A percentile compares a stretch with the other conserved stretches of the same genome.
phyloP scores from a whole-genome alignment of 139 green algal species.

The Desmodesmus armatus region DNA sequence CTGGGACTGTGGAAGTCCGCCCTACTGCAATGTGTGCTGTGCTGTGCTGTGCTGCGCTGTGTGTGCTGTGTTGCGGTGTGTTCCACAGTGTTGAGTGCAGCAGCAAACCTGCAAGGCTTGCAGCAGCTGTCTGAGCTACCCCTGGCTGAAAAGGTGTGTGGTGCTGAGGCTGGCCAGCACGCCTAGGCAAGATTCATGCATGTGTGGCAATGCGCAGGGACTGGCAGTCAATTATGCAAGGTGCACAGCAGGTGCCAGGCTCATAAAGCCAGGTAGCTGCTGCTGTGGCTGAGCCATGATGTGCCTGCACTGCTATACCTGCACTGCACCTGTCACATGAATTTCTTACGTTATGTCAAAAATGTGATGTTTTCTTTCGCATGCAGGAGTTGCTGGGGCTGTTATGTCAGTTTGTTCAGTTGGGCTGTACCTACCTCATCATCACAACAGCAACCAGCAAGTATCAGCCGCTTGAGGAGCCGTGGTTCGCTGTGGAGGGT shows the following conservation, averaged over 20 bases:
- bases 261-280: not conserved
- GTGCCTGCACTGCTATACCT: not conserved
- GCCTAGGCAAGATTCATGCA: too few species aligned
- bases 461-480: constrained; percentile 14
- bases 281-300: not conserved
- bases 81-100: not conserved
- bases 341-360: too few species aligned
- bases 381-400: constrained; percentile 28
- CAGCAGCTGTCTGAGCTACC: not conserved
- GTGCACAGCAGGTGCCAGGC: too few species aligned
- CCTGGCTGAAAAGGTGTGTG: constrained; percentile 2
- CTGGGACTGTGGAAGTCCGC: too few species aligned
- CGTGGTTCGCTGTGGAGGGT: constrained; percentile 19
- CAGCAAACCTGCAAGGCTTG: not conserved
- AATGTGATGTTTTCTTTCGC: too few species aligned
- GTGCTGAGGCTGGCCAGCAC: not conserved
- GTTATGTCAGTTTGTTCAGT: constrained; percentile 31
- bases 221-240: too few species aligned
- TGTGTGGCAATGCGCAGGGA: too few species aligned
- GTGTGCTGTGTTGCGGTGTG: not conserved
- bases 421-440: constrained; percentile 10
- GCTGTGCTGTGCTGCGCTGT: too few species aligned
- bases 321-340: too few species aligned
- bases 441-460: not conserved
- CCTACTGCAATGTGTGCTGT: too few species aligned